These are phyloP conservation scores for Pseudogymnoascus sp. DNA, from an alignment of 2,329 filamentous ascomycete genomes.

Conservation along the genomic window DNA sequence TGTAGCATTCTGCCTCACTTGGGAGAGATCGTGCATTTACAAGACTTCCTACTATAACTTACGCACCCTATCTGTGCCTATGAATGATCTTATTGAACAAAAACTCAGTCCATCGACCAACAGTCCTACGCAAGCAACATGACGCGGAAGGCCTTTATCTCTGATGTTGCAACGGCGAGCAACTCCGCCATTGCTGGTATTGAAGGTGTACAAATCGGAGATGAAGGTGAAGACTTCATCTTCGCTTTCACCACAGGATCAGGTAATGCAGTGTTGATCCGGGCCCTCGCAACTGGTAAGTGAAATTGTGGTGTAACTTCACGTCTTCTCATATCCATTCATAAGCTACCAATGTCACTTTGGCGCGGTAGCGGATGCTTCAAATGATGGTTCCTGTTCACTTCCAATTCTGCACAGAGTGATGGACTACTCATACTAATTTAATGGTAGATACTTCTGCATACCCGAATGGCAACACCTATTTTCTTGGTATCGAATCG, in stretches of 20 bases:
- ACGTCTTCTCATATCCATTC: background rate
- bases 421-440: background rate
- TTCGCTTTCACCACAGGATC: slow-evolving; percentile 43
- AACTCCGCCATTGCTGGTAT: slow-evolving; percentile 39
- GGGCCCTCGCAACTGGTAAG: slow-evolving; percentile 20
- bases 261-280: slow-evolving; percentile 21
- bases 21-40: background rate
- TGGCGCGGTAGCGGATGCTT: background rate
- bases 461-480: slow-evolving; percentile 51
- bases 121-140: slow-evolving; percentile 35
- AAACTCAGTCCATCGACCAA: background rate
- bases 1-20: background rate
- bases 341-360: background rate
- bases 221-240: slow-evolving; percentile 63
- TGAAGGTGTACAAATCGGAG: slow-evolving; percentile 47
- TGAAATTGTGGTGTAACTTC: slow-evolving; percentile 15
- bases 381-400: background rate
- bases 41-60: background rate
- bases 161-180: slow-evolving; percentile 41
- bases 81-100: background rate
- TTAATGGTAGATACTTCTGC: slow-evolving; percentile 29
- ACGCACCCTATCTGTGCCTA: background rate
- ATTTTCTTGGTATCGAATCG: slow-evolving; percentile 45
- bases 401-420: background rate
- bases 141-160: slow-evolving; percentile 57